Evolutionary conservation across 2,329 filamentous ascomycete genomes (phyloP).

Genomic region (Polytolypa hystricis): DNA sequence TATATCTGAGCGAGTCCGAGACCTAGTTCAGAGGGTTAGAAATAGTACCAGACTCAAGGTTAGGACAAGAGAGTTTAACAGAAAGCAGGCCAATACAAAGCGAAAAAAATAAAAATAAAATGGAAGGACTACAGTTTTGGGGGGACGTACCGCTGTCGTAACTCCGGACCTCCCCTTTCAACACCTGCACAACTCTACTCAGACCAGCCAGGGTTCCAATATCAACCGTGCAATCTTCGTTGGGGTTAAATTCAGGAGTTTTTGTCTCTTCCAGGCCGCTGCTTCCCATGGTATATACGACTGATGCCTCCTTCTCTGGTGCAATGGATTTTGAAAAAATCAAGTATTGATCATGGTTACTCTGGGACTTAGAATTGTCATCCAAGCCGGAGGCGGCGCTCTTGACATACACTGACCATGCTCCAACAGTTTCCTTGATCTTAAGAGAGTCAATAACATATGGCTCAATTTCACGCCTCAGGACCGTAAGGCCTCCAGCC

Average conservation of each 20-base stretch:
- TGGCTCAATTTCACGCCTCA: conserved; percentile 70
- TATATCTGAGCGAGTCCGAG: conserved; percentile 83
- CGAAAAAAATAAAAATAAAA: not conserved
- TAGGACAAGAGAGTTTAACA: not conserved
- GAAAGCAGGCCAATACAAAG: conserved; percentile 1
- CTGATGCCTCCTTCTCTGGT: conserved; percentile 61
- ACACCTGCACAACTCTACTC: conserved; percentile 73
- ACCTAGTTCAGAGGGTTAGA: conserved; percentile 40
- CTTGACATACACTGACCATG: conserved; percentile 63
- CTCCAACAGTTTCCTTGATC: conserved; percentile 59
- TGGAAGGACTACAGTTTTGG: conserved; percentile 6
- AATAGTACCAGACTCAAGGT: not conserved
- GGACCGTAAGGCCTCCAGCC: conserved; percentile 58
- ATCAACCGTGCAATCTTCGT: conserved; percentile 76
- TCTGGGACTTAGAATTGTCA: not conserved
- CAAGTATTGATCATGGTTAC: conserved; percentile 60
- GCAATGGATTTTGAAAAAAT: conserved; percentile 63
- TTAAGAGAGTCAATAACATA: conserved; percentile 58
- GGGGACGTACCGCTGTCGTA: conserved; percentile 75
- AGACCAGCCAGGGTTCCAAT: conserved; percentile 73
- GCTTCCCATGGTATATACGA: conserved; percentile 64
- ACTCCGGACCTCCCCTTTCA: conserved; percentile 75
- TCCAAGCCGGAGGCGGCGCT: conserved; percentile 29
- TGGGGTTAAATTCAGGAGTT: conserved; percentile 83
- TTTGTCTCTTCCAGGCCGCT: conserved; percentile 63